Base-by-base conservation (phyloP, 2,329 filamentous ascomycete genomes). In the Cladosporium sp. region DNA sequence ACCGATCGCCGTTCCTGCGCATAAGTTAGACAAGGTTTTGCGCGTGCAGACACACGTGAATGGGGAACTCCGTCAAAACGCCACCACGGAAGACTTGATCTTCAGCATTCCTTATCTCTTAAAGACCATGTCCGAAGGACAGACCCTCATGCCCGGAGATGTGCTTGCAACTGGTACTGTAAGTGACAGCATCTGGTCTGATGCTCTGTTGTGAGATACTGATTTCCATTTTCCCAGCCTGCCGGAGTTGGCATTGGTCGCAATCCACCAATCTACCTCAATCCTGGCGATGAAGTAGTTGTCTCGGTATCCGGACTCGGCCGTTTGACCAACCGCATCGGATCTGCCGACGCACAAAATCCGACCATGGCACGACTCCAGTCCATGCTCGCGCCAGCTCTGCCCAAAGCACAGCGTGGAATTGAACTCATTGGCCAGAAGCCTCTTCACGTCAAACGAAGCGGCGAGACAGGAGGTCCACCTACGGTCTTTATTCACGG, bases 401-500 rank as follows among this genome's bases (percentile, higher is more conserved):
- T 34, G 10, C 28, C n/a, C 28, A 37, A 10, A 17, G 37, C 15
- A 8, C 24, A 24, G 19, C 3, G n/a, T 12, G 48, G 48, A 39
- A 5, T 51, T 5, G 48, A 17, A 17, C 7, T 24, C 10, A 48
- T 58, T 19, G 37, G 45, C 42, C 6, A 42, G 4, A 58, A 58
- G 42, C 19, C 25, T 25, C n/a, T 55, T 10, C 24, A 55, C 39
- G 42, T 54, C 15, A 36, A 37, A 35, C 19, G 20, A 10, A 4
- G n/a, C 5, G 54, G 54, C 8, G 6, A 4, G 2, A 19, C n/a
- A 2, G 28, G 9, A 12, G 54, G 44, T 13, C 73, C 71, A 10
- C 63, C 73, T 0, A 66, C 80, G 6, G 67, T 83, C 22, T 83
- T 83, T 60, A 68, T 84, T n/a, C 82, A 84, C 60, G 81, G 82